A percentile compares a stretch with the other conserved stretches of the same genome.
These are phyloP conservation scores for Phaeosphaeria sp. DNA, from an alignment of 2,329 filamentous ascomycete genomes.

Conservation along the genomic window DNA sequence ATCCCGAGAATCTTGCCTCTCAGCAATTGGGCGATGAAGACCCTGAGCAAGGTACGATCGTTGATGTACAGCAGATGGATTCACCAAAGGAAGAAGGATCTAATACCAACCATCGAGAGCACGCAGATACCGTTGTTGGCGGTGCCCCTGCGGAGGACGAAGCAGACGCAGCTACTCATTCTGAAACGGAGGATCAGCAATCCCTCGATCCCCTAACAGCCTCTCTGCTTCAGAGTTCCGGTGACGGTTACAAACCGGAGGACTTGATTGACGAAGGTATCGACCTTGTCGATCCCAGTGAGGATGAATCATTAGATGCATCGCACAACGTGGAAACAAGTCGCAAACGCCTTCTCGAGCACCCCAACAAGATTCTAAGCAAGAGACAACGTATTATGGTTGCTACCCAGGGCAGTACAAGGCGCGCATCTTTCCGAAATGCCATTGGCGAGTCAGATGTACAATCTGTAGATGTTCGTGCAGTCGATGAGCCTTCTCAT, in stretches of 20 bases:
- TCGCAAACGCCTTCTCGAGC: constrained; percentile 28
- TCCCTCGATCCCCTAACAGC: constrained; percentile 40
- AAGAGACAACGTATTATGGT: constrained; percentile 23
- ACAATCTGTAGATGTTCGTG: neutral
- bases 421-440: constrained; percentile 19
- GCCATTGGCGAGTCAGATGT: constrained; percentile 1
- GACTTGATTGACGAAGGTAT: constrained; percentile 27
- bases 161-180: constrained; percentile 20
- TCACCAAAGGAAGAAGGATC: neutral
- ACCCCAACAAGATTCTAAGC: constrained; percentile 9
- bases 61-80: neutral
- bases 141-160: constrained; percentile 34
- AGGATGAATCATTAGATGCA: constrained; percentile 12
- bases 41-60: neutral
- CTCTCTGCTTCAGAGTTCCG: constrained; percentile 24
- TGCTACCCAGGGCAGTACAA: constrained; percentile 10
- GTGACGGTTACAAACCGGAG: constrained; percentile 7
- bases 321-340: constrained; percentile 6
- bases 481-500: constrained; percentile 14
- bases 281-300: constrained; percentile 21
- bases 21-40: constrained; percentile 19
- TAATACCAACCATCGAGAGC: constrained; percentile 2
- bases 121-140: constrained; percentile 10
- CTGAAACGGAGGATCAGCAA: constrained; percentile 28
- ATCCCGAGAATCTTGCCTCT: constrained; percentile 66